Evolutionary conservation across 2,329 filamentous ascomycete species (phyloP), one percentile per base, ranked within the genome.

Genomic region (Escovopsis sp.): DNA sequence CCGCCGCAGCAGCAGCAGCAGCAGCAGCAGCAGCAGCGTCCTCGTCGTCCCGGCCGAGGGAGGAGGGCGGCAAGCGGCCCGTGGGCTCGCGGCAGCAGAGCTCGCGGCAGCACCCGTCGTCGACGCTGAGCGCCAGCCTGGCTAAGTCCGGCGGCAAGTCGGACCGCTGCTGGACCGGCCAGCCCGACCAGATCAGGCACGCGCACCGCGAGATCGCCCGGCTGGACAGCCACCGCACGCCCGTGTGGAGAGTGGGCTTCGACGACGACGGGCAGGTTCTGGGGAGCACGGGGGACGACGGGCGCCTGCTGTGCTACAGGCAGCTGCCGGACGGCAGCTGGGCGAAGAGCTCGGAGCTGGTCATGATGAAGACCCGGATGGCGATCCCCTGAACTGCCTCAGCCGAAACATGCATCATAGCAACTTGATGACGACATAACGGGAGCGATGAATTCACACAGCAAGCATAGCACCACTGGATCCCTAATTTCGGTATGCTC

Each of bases 231-330:
- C 77, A 84, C 55, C 72, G 76, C 40, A 79, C 76, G 15, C 81
- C 81, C 1, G 80, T 86, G 2, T 89, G 83, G 83, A 68, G 81
- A 19, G 77, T 88, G 3, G 73, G 73, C 1, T 89, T 87, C 51
- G 75, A 79, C 51, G 70, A 73, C 42, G 69, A 77, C 64, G 82
- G 82, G 4, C 81, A 85, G 58, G 71, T 88, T 11, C 64, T 89
- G 7, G 77, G 83, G 2, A 82, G 79, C 35, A 83, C 82, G 1
- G 83, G 83, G 3, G 84, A 89, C 49, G 82, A 88, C 57, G 84
- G 82, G 10, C 74, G 69, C 55, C 54, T 81, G 45, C 60, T 77
- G 52, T 75, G 76, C 47, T 80, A 77, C 55, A 68, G 76, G 12
- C 74, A 79, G 58, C 68, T 65, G 36, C 72, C 74, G 0, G 69